phyloP scores from a whole-genome alignment of 345 rosid species.

The Syzygium jambos region DNA sequence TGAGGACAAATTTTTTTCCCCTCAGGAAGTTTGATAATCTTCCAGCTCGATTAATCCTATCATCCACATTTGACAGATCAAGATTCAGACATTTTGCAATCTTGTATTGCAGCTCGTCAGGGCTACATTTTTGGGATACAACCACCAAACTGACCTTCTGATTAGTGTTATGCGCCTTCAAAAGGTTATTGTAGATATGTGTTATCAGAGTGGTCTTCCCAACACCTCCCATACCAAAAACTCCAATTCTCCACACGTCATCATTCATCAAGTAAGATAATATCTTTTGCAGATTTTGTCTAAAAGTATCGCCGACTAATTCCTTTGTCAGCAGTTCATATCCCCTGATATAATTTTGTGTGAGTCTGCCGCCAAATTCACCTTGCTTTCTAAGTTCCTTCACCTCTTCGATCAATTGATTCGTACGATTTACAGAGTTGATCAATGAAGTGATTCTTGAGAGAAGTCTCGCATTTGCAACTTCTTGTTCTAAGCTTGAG shows the following conservation, averaged over 20 bases:
- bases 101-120: neutral
- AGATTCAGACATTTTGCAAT: neutral
- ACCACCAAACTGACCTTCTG: neutral
- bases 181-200: neutral
- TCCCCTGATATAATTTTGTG: neutral
- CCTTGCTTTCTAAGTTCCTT: neutral
- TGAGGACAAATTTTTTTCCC: neutral
- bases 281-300: neutral
- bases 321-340: neutral
- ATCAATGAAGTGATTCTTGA: neutral
- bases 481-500: neutral
- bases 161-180: neutral
- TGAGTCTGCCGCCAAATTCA: neutral
- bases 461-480: neutral
- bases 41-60: neutral
- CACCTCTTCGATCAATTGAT: neutral
- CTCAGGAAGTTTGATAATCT: neutral
- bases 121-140: neutral
- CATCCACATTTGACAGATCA: neutral
- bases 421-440: neutral
- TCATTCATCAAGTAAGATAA: neutral
- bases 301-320: neutral
- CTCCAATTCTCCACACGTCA: neutral
- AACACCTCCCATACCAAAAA: conserved; percentile 6
- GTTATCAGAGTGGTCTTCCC: conserved; percentile 3